Evolutionary conservation across 148 eudicot species (phyloP).

Genomic region (Rhododendron ferrugineum): DNA sequence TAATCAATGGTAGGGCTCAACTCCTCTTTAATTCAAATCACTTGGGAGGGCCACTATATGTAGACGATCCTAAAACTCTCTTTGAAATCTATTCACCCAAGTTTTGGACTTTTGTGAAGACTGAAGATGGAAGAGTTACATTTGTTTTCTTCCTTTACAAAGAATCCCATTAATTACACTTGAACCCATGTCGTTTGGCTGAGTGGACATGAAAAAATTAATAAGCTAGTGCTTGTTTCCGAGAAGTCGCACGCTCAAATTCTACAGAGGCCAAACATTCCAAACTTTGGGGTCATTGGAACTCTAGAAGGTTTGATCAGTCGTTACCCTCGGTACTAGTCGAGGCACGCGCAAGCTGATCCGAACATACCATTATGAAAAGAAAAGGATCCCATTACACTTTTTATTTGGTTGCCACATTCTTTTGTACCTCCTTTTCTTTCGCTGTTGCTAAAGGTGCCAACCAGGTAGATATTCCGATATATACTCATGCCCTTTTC

Average conservation of each 20-base stretch:
- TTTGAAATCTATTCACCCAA: neutral
- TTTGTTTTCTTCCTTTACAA: neutral
- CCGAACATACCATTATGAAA: too few relatives aligned
- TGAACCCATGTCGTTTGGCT: neutral
- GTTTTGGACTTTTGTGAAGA: neutral
- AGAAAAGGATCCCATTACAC: neutral
- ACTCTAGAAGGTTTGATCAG: too few relatives aligned
- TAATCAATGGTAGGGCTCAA: constrained; percentile 4
- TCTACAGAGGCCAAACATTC: too few relatives aligned
- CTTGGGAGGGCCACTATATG: neutral
- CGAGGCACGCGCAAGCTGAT: too few relatives aligned
- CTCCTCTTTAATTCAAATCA: neutral
- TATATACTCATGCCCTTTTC: neutral
- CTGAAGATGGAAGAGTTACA: too few relatives aligned
- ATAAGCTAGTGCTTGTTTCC: too few relatives aligned
- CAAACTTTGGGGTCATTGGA: too few relatives aligned
- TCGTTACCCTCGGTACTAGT: too few relatives aligned
- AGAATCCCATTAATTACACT: too few relatives aligned
- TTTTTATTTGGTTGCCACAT: neutral
- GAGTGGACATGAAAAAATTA: neutral
- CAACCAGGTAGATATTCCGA: neutral
- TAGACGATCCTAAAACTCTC: neutral
- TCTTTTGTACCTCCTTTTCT: neutral
- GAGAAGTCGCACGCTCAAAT: too few relatives aligned
- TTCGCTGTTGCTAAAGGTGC: neutral